phyloP scores from a whole-genome alignment of 2,329 filamentous ascomycete species.

The Cladosporium austrohemisphaericum region DNA sequence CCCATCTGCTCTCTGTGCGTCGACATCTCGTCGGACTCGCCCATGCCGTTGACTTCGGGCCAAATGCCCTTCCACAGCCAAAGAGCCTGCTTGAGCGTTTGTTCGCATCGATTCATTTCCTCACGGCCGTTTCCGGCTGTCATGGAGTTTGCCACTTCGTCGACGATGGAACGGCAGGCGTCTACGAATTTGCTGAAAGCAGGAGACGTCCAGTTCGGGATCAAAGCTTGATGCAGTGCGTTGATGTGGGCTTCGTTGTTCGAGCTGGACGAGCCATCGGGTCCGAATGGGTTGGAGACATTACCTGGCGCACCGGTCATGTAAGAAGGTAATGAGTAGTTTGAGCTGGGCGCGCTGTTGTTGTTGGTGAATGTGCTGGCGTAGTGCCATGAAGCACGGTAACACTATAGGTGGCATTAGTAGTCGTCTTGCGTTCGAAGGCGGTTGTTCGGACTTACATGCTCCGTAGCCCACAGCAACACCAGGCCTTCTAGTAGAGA shows the following conservation, averaged over 20 bases:
- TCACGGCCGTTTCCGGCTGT: constrained; percentile 46
- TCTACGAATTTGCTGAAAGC: constrained; percentile 50
- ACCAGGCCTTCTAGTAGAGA: constrained; percentile 65
- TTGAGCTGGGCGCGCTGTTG: constrained; percentile 23
- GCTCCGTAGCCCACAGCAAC: constrained; percentile 75
- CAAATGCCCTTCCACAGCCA: constrained; percentile 49
- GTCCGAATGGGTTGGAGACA: background rate
- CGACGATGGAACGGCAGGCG: constrained; percentile 46
- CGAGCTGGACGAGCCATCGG: constrained; percentile 23
- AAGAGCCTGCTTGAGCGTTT: constrained; percentile 46
- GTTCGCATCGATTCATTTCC: constrained; percentile 46
- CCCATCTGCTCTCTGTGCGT: background rate
- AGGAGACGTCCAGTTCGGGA: constrained; percentile 50
- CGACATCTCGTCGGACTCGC: constrained; percentile 40
- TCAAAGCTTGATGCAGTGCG: constrained; percentile 48
- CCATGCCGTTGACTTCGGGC: constrained; percentile 49
- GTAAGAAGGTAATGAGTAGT: constrained; percentile 32
- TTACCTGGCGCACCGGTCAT: constrained; percentile 18
- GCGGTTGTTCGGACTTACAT: constrained; percentile 36
- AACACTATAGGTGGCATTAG: constrained; percentile 35
- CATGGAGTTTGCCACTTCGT: constrained; percentile 48
- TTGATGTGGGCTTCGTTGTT: constrained; percentile 43
- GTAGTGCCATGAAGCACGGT: constrained; percentile 48
- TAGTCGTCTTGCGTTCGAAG: background rate
- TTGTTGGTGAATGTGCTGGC: constrained; percentile 41